Evolutionary conservation across 2,329 filamentous ascomycete genomes (phyloP), one percentile per base, ranked within the genome.

Genomic region (Penicillium sp.): DNA sequence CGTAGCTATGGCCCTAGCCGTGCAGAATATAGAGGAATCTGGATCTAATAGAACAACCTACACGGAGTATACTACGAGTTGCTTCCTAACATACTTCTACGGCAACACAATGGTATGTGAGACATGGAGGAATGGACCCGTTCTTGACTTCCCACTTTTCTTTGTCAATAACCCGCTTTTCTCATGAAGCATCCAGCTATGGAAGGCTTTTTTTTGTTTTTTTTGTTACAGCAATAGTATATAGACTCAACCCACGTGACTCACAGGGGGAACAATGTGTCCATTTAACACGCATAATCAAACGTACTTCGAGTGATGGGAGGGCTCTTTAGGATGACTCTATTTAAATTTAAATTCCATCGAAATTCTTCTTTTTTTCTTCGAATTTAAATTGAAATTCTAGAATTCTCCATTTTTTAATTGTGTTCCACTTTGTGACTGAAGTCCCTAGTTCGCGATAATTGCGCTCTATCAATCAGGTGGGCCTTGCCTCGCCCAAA

Each of bases 401-500:
- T 23, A 13, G 1, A 3, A 17, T 15, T 35, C 13, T 23, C 29
- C 33, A 17, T 7, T 15, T 35, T 8, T 33, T 2, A 6, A 1
- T 42, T 19, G 10, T 42, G 19, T 29, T 23, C 5, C 9, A 15
- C 33, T 17, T 17, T 38, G n/a, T 17, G 13, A 37, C 43, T 35
- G 21, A 37, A 19, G 29, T 31, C 5, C 29, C 29, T 31, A 31
- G 29, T 10, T 46, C 49, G 33, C 9, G 29, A 48, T 48, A 56
- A 49, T 47, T 50, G 48, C 33, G 53, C 61, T 60, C 58, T 57
- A 65, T 62, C 59, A 54, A 54, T 43, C 21, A 19, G 52, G 64
- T 65, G 64, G 63, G 61, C 60, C 64, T 55, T 50, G 37, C 10
- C 23, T 45, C 55, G 43, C 53, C 49, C 47, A 49, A 54, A 60